phyloP scores from a whole-genome alignment of 257 asterid species.

The Solanum pinnatisectum region DNA sequence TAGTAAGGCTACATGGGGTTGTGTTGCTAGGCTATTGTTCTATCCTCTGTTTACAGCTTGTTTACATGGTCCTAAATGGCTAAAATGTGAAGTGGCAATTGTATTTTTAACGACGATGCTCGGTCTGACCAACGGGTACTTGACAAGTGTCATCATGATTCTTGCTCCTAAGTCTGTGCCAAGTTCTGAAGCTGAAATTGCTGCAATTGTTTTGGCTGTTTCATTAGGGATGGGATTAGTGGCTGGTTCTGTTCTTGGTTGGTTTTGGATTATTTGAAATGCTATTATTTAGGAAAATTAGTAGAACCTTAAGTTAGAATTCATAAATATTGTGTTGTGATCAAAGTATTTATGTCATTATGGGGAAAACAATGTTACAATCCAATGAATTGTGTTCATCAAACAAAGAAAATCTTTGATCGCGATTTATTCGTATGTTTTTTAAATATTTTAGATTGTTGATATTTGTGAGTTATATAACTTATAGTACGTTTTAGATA shows the following conservation, averaged over 20 bases:
- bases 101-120: slow-evolving; percentile 42
- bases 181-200: slow-evolving; percentile 51
- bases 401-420: neutral
- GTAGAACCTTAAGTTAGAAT: neutral
- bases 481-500: neutral
- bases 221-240: slow-evolving; percentile 54
- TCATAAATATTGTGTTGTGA: neutral
- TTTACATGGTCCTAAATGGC: slow-evolving; percentile 68
- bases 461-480: too few species aligned
- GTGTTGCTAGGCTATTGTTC: slow-evolving; percentile 46
- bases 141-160: slow-evolving; percentile 75
- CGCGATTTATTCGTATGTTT: neutral
- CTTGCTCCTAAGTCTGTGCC: slow-evolving; percentile 60
- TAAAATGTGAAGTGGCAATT: slow-evolving; percentile 56
- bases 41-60: slow-evolving; percentile 59
- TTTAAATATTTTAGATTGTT: too few species aligned
- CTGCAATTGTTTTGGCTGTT: slow-evolving; percentile 67
- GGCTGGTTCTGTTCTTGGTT: slow-evolving; percentile 57
- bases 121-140: slow-evolving; percentile 66
- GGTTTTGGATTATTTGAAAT: slow-evolving; percentile 66
- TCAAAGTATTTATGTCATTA: neutral
- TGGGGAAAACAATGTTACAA: neutral
- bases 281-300: neutral
- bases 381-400: neutral
- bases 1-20: slow-evolving; percentile 50